Base-by-base conservation (phyloP, 306 rosid species). In the Glycine tomentella region DNA sequence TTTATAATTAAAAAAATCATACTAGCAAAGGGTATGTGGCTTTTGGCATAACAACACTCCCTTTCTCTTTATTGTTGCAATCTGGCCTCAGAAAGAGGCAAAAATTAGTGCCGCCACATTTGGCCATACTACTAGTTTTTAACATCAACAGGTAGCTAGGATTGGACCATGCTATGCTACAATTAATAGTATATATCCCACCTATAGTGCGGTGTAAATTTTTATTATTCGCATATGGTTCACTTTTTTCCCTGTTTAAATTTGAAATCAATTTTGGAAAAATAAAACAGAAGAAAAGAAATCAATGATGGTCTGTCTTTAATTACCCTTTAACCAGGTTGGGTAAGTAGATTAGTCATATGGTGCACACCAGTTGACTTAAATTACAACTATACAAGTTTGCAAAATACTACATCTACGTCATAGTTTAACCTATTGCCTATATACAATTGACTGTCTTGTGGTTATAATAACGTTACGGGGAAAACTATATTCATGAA, bases 121-220 rank as follows among this genome's bases (percentile, higher is more conserved):
- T 80, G 84, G 84, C 70, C 61, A 62, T n/a, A 0, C 48, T 75
- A 50, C 72, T 72, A 1, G 76, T 66, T 56, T 75, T 75, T 48
- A 82, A 56, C 72, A 57, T 76, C 45, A 14, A 82, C 46, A 48
- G 20, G 20, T 20, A 20, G 72, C 38, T 76, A 52, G 69, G 63
- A 61, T 38, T 66, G 81, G 84, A 79, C 87, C 84, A 59, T 58
- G 62, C 87, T 84, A 58, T 17, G 73, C 74, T 74, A 44, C 57
- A 45, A 17, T 40, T 73, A 61, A 51, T 70, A 53, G 42, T 44
- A 5, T 63, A 44, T 69, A 58, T 67, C 83, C 72, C 36, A 64
- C 64, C 80, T 72, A 72, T 65, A 8, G 33, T 33, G 33, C 46
- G 46, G 64, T 14, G 46, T 63, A 66, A 56, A 77, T 77, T n/a